Evolutionary conservation across 2,329 filamentous ascomycete species (phyloP).

Genomic region (Penicillium brasilianum): DNA sequence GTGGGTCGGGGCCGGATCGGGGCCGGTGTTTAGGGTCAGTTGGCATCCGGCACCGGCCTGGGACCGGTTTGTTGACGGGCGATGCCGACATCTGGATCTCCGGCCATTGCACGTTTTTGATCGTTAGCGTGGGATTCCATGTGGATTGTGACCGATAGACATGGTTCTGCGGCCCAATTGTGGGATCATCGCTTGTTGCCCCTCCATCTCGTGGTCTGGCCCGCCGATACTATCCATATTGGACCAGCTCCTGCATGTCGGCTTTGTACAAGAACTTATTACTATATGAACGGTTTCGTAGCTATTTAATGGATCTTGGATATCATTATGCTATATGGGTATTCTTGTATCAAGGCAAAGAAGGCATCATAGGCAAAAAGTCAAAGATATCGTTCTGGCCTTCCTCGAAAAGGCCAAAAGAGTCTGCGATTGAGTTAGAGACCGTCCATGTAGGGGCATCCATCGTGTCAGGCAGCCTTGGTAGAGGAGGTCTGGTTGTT

Average conservation of each 20-base stretch:
- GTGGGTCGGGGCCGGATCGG: conserved; percentile 30
- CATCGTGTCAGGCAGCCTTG: conserved; percentile 37
- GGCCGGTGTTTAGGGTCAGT: conserved; percentile 21
- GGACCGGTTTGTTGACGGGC: conserved; percentile 22
- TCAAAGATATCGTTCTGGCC: conserved; percentile 45
- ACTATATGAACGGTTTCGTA: background rate
- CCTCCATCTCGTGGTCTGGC: background rate
- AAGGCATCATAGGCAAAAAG: conserved; percentile 43
- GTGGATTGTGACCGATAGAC: conserved; percentile 11
- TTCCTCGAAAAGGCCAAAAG: conserved; percentile 44
- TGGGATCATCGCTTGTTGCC: conserved; percentile 4
- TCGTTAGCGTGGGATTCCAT: conserved; percentile 14
- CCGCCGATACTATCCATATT: conserved; percentile 10
- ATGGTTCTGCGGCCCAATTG: conserved; percentile 22
- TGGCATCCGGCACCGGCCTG: conserved; percentile 29
- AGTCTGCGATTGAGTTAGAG: conserved; percentile 44
- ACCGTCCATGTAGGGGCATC: conserved; percentile 44
- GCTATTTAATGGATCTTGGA: background rate
- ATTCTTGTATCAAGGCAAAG: conserved; percentile 30
- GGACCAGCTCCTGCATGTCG: conserved; percentile 8
- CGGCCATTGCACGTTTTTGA: conserved; percentile 8
- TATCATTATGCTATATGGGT: background rate
- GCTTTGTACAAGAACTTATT: background rate
- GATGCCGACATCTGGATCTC: conserved; percentile 19
- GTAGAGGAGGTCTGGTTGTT: conserved; percentile 30